These are phyloP conservation scores for Teratosphaeria viscida DNA, from an alignment of 2,329 filamentous ascomycete genomes.

Conservation along the genomic window DNA sequence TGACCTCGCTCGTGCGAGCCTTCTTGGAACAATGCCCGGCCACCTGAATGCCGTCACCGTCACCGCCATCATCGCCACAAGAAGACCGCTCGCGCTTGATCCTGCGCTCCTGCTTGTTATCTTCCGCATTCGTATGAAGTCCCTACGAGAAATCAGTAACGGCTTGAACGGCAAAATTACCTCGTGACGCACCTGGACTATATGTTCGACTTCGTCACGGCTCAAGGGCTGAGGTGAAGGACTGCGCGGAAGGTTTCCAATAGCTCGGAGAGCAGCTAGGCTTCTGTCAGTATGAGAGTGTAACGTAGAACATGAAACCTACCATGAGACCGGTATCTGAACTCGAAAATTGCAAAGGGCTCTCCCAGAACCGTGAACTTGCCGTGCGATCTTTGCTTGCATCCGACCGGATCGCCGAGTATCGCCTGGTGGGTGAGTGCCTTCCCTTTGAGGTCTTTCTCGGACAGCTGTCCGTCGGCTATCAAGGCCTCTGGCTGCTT, in stretches of 20 bases:
- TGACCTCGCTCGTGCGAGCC: neutral
- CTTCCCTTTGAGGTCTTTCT: constrained; percentile 5
- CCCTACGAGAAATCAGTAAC: constrained; percentile 4
- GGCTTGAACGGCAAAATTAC: constrained; percentile 4
- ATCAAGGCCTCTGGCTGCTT: neutral
- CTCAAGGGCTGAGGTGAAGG: neutral
- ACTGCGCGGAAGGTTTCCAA: neutral
- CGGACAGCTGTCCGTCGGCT: neutral
- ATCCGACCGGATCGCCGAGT: neutral
- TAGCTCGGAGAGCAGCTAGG: neutral
- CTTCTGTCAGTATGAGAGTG: neutral
- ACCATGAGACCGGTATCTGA: constrained; percentile 6
- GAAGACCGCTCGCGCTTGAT: constrained; percentile 2
- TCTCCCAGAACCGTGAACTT: neutral
- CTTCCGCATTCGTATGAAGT: neutral
- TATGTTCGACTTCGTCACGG: neutral
- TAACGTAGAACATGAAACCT: neutral
- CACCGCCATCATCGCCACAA: neutral
- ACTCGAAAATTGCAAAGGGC: constrained; percentile 2
- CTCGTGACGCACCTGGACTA: neutral
- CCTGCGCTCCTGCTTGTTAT: neutral
- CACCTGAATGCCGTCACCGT: neutral
- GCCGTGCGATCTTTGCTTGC: neutral
- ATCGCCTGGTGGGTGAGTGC: constrained; percentile 4
- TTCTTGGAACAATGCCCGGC: constrained; percentile 1